Evolutionary conservation across 768 basidiomycete species (phyloP), one percentile per base, ranked within the genome.

Genomic region (Multifurca ochricompacta): DNA sequence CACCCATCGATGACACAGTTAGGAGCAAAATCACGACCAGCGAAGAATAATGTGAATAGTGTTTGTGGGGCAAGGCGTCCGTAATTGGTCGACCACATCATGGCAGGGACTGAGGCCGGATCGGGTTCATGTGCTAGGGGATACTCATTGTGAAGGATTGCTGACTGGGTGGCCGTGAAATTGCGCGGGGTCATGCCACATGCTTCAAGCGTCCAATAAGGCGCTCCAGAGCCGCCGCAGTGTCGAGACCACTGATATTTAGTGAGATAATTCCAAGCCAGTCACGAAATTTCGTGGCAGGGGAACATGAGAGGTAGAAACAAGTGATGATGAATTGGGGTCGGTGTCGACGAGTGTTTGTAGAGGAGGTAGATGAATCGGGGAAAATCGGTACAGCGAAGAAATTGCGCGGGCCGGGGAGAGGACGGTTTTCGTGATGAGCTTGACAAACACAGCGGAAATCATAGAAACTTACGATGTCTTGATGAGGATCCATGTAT

Each of bases 1-100:
- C 81, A 68, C n/a, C 82, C 89, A 67, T 98, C 91, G 59, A 98
- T 84, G 63, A 87, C 70, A 67, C 93, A 97, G 50, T 83, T 83
- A 0, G 96, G 96, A 0, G 96, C 92, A 67, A 87, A 98, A 37
- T 83, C 81, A 7, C 81, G 77, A 1, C 93, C 93, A 19, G 87
- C 92, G 66, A 89, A 98, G 77, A 97, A 98, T 59, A 99, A 78
- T 6, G 95, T 92, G 73, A 95, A 95, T 49, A 96, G 66, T 10
- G 92, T 95, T 66, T 92, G 88, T 18, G 83, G 82, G 47, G 86
- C 80, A 27, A 97, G 82, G 16, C 87, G 89, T 37, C 87, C 82
- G 65, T 97, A 97, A 66, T 98, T 97, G 23, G 95, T 97, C 6
- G 84, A 82, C 96, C 96, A 99, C 57, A 92, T 80, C 96, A 99